Conservation (phyloP, 768 basidiomycete genomes). For the Wakefieldia striispora region DNA sequence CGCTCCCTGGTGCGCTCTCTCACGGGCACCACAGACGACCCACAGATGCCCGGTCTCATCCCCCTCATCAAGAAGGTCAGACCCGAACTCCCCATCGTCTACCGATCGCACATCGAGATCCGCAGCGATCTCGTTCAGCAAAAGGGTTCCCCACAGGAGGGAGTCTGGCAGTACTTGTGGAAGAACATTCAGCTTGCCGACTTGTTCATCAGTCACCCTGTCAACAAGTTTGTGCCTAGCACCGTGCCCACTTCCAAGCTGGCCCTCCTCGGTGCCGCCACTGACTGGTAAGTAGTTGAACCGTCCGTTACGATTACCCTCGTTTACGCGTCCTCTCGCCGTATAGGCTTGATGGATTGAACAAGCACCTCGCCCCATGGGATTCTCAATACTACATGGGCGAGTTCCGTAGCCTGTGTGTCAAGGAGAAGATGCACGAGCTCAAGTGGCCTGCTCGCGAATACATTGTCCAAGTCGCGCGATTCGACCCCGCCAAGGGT, state of each 20-base stretch:
- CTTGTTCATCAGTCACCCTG: constrained; percentile 92
- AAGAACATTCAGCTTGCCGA: constrained; percentile 88
- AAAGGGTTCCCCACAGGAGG: constrained; percentile 79
- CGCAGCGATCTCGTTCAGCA: constrained; percentile 84
- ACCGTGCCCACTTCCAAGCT: constrained; percentile 74
- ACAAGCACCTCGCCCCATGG: constrained; percentile 82
- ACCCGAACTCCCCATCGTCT: constrained; percentile 85
- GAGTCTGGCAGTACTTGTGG: constrained; percentile 95
- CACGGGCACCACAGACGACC: constrained; percentile 55
- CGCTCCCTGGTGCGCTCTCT: constrained; percentile 4
- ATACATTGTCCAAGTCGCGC: constrained; percentile 89
- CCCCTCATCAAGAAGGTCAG: constrained; percentile 85
- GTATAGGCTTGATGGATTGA: constrained; percentile 84
- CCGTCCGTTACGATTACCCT: constrained; percentile 7
- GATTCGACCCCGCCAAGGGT: constrained; percentile 89
- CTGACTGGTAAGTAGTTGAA: constrained; percentile 65
- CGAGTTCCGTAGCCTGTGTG: constrained; percentile 76
- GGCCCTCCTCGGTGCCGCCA: constrained; percentile 75
- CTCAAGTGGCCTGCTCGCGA: constrained; percentile 78
- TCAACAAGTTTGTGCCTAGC: constrained; percentile 89
- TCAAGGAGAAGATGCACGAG: constrained; percentile 77
- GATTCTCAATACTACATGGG: constrained; percentile 89
- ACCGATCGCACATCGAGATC: constrained; percentile 94
- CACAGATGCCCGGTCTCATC: constrained; percentile 93
- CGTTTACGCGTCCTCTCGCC: constrained; percentile 2